Evolutionary conservation across 371 early-diverging fungal genomes (phyloP), one percentile per base, ranked within the genome.

Genomic region (Rhizopus microsporus): DNA sequence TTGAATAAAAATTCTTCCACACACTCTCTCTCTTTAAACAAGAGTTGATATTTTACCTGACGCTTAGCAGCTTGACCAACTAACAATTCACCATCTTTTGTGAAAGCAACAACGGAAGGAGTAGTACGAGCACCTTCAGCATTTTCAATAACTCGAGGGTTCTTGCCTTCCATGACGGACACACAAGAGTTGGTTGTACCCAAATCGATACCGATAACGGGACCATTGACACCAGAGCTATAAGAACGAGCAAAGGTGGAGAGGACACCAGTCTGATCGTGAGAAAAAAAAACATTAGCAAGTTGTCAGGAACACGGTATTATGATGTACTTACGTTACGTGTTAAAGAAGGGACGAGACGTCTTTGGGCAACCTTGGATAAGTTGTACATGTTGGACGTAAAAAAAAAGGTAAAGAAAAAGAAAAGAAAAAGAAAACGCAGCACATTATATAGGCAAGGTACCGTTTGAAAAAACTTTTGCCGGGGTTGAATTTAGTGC

Each of bases 101-200:
- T 75, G 71, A 94, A 92, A 35, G 94, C 91, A 29, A 99, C 95
- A 34, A 94, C 84, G 13, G 97, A 97, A 5, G 98, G 98, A 4
- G 97, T 98, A 10, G 96, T 98, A 60, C 95, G 88, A 15, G 87
- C 86, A 59, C 98, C 97, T 70, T 93, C 91, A 31, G 90, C 75
- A 78, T 97, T 97, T 76, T 91, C 93, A 69, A 99, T 92, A 54
- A 99, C 96, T 55, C 89, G 79, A 49, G 97, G 93, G 57, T 81
- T 88, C 72, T 93, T 93, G 69, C 96, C 93, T 77, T 95, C 93
- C 90, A 97, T 91, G 30, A 95, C 88, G 46, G 97, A 89, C 7
- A 95, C 95, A 72, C 97, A 98, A 15, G 97, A 95, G 86, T 98
- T 95, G 69, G 99, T 99, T 31, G 99, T 98, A 59, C 98, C 99